Conservation (phyloP, 139 green algal species). For the Coccomyxa sp. region DNA sequence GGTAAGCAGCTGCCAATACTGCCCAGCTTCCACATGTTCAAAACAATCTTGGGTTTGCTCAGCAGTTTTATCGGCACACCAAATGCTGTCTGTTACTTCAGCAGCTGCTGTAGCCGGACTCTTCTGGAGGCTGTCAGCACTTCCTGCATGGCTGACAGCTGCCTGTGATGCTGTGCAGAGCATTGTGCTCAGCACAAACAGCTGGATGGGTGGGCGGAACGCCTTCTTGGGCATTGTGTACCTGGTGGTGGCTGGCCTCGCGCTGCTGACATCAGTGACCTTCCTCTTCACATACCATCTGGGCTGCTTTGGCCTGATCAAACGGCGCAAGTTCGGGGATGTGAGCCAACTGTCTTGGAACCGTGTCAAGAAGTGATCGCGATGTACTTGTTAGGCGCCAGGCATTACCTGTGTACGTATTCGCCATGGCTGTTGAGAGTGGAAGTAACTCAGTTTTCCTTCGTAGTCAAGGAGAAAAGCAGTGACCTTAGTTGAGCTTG, state of each 20-base stretch:
- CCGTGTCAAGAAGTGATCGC: background rate
- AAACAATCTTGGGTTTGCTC: background rate
- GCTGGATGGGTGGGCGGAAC: constrained; percentile 77
- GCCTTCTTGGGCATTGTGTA: constrained; percentile 60
- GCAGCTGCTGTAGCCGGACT: background rate
- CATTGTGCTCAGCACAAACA: constrained; percentile 58
- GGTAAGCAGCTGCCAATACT: background rate
- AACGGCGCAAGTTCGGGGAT: constrained; percentile 15
- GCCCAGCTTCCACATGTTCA: background rate
- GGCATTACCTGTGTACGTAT: too few relatives aligned
- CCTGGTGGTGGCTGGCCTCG: constrained; percentile 41
- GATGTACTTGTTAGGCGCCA: too few relatives aligned
- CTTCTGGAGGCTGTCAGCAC: background rate
- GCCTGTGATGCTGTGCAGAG: constrained; percentile 4
- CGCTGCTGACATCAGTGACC: constrained; percentile 22
- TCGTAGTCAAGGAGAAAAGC: too few relatives aligned
- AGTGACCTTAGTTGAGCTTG: too few relatives aligned
- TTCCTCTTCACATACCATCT: constrained; percentile 34
- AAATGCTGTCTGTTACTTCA: too few relatives aligned
- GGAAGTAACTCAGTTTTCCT: too few relatives aligned
- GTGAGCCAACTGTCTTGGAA: constrained; percentile 19
- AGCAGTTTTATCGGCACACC: too few relatives aligned
- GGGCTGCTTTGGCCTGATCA: background rate
- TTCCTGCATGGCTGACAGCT: background rate
- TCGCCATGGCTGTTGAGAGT: too few relatives aligned